Evolutionary conservation across 108 stramenopile genomes (phyloP).

Genomic region (Nitzschia palea): DNA sequence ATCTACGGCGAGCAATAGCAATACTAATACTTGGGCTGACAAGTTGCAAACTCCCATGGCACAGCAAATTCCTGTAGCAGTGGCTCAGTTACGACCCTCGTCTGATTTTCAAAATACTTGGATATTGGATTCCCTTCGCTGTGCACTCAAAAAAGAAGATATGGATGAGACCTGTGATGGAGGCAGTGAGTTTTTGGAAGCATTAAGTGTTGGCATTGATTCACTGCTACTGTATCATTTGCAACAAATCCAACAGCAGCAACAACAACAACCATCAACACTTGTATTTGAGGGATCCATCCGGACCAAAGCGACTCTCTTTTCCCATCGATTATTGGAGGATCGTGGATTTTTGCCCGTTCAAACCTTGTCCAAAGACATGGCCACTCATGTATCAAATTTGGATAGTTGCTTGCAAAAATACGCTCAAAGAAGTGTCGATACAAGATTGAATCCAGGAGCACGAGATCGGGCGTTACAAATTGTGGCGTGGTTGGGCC

Average conservation of each 20-base stretch:
- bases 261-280: not conserved
- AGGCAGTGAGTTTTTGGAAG: constrained; percentile 77
- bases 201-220: constrained; percentile 73
- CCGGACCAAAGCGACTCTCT: constrained; percentile 77
- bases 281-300: constrained; percentile 62
- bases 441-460: constrained; percentile 25
- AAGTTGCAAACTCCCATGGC: not conserved
- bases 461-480: constrained; percentile 72
- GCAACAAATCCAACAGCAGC: constrained; percentile 8
- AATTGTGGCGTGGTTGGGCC: constrained; percentile 67
- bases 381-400: constrained; percentile 79
- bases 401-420: constrained; percentile 54
- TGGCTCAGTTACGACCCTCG: constrained; percentile 62
- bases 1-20: not conserved
- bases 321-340: constrained; percentile 59
- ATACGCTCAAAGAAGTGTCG: constrained; percentile 51
- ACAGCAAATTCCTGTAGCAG: constrained; percentile 61
- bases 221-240: constrained; percentile 60
- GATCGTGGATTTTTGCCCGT: constrained; percentile 74
- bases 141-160: constrained; percentile 76
- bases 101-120: constrained; percentile 25
- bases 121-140: constrained; percentile 74
- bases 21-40: not conserved
- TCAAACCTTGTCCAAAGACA: constrained; percentile 54
- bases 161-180: constrained; percentile 76